Percentiles rank a stretch among this genome's conserved stretches.
Evolutionary conservation across 306 rosid genomes (phyloP).

Genomic region (Quercus rubra): DNA sequence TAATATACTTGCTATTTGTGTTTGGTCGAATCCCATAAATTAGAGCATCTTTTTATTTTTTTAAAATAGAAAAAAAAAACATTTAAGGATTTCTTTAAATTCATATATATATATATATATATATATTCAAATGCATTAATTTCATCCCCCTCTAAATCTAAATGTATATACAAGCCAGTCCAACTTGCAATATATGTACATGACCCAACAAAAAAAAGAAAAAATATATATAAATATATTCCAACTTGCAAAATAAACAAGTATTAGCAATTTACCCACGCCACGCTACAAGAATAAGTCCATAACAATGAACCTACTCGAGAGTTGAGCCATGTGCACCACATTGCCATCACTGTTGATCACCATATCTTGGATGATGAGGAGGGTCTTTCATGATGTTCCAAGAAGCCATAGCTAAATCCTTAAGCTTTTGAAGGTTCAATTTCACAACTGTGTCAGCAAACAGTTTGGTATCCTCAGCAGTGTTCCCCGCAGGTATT

Average conservation of each 20-base stretch:
- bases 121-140: no score
- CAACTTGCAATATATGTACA: not conserved
- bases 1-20: no score
- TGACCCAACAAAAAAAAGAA: no score
- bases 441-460: slow-evolving; percentile 81
- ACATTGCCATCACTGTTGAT: not conserved
- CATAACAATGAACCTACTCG: not conserved
- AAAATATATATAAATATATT: not conserved
- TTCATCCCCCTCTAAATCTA: not conserved
- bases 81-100: no score
- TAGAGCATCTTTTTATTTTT: no score
- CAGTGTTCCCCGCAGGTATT: slow-evolving; percentile 85
- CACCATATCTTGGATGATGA: not conserved
- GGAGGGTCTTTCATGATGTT: not conserved
- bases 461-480: slow-evolving; percentile 81
- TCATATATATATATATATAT: no score
- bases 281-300: not conserved
- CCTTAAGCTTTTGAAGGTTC: slow-evolving; percentile 82
- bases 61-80: no score
- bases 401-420: slow-evolving; percentile 36
- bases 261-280: not conserved
- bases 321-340: not conserved
- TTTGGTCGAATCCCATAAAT: no score
- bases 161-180: not conserved
- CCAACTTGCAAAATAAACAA: not conserved